Conservation (phyloP, 345 rosid genomes). For the Brassica juncea region DNA sequence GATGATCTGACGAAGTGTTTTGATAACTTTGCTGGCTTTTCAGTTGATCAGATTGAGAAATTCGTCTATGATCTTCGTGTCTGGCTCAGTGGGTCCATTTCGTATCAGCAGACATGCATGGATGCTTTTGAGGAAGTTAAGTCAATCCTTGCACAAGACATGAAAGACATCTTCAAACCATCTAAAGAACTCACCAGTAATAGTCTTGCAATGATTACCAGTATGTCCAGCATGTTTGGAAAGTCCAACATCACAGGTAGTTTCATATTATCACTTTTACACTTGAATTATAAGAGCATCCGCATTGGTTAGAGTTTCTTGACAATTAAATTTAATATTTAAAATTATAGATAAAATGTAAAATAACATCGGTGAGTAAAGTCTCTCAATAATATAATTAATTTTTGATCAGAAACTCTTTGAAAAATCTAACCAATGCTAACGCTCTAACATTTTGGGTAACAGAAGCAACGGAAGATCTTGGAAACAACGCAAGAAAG, state of each 20-base stretch:
- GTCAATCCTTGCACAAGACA: conserved; percentile 42
- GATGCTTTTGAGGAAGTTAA: conserved; percentile 67
- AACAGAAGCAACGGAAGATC: conserved; percentile 23
- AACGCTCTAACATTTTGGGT: neutral
- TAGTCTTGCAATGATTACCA: conserved; percentile 63
- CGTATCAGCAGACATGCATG: conserved; percentile 69
- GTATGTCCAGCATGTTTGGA: conserved; percentile 42
- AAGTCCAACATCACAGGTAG: conserved; percentile 29
- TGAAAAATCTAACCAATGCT: neutral
- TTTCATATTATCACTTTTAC: neutral
- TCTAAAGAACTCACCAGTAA: conserved; percentile 63
- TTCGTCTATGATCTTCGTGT: conserved; percentile 53
- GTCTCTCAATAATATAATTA: too few relatives aligned
- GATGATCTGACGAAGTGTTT: conserved; percentile 55
- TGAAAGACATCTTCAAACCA: conserved; percentile 44
- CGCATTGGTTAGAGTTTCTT: too few relatives aligned
- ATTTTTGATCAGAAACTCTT: neutral
- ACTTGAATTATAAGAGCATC: too few relatives aligned
- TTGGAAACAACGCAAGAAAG: conserved; percentile 21
- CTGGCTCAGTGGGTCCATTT: conserved; percentile 74
- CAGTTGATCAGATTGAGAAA: conserved; percentile 39
- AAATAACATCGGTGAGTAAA: too few relatives aligned
- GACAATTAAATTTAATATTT: too few relatives aligned
- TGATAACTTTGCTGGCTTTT: conserved; percentile 44
- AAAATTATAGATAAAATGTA: too few relatives aligned